Base-by-base conservation (phyloP, 176 grass and related monocot genomes). In the Bromus sterilis region DNA sequence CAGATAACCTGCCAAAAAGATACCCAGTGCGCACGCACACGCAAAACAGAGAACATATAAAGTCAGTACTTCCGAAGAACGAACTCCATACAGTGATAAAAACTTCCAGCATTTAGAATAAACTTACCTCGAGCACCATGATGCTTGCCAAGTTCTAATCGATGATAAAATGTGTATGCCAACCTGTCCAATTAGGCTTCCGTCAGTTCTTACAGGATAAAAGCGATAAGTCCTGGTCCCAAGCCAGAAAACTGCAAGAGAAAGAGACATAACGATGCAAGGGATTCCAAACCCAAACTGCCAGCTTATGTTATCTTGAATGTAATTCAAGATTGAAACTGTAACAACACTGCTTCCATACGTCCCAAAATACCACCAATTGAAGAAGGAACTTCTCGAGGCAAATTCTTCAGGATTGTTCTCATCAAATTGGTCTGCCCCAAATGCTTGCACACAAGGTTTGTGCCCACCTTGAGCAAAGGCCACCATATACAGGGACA, bases 341-440 rank as follows among this genome's bases (percentile, higher is more conserved):
- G 89, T 83, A 34, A 87, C 6, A 53, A 61, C 25, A 49, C 37
- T 90, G 57, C 77, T 31, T 4, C 77, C 75, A 20, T 65, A 85
- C 14, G 75, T 68, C 12, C 78, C 82, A 75, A 91, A 82, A 35
- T 91, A 91, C 89, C 89, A 91, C 89, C 89, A 91, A 74, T 91
- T 88, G 46, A 91, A 91, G 82, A 88, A 91, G 51, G 86, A 91
- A 68, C 86, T 82, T 74, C 82, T 88, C 6, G 49, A 85, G 46
- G 33, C 60, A 59, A 21, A 51, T 77, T 91, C 86, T 33, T 82
- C 59, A 37, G 84, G 81, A n/a, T 93, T 77, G 12, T 83, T 85
- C 33, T 85, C 78, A 29, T 84, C 87, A 56, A 93, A 90, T 69
- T 90, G 91, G 23, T 93, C 91, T 18, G 88, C 91, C 6, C 91